A percentile compares a stretch with the other conserved stretches of the same genome.
Conservation (phyloP, 2,329 filamentous ascomycete species). For the Botrytis byssoidea region DNA sequence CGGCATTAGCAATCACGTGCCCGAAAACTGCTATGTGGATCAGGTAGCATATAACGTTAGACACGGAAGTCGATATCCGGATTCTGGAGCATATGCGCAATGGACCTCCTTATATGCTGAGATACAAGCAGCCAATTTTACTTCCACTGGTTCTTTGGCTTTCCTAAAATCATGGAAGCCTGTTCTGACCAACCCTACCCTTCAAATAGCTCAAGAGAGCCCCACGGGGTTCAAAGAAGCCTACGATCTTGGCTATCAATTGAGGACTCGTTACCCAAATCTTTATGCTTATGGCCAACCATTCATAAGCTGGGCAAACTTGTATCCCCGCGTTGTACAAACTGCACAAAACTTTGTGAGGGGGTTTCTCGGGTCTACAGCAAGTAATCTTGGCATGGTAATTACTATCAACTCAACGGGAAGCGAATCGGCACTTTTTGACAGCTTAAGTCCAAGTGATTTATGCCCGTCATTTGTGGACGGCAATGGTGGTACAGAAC, state of each 20-base stretch:
- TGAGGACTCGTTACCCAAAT: conserved; percentile 48
- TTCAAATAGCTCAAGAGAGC: conserved; percentile 58
- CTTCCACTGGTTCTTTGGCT: conserved; percentile 50
- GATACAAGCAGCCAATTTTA: conserved; percentile 55
- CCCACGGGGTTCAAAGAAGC: conserved; percentile 63
- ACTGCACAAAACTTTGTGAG: conserved; percentile 60
- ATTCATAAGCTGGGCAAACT: conserved; percentile 64
- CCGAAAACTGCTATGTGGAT: conserved; percentile 57
- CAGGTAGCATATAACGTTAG: conserved; percentile 59
- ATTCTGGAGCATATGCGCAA: conserved; percentile 56
- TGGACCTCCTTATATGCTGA: conserved; percentile 46
- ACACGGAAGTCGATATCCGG: conserved; percentile 63
- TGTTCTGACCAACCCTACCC: conserved; percentile 52
- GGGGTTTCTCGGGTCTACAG: conserved; percentile 58
- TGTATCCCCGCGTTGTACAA: conserved; percentile 62
- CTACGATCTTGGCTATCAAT: conserved; percentile 53
- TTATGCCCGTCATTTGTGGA: conserved; percentile 60
- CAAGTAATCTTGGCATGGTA: conserved; percentile 53
- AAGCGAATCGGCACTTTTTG: conserved; percentile 53
- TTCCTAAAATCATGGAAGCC: conserved; percentile 61
- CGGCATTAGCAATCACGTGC: conserved; percentile 53
- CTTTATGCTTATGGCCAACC: conserved; percentile 47
- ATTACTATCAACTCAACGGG: conserved; percentile 57
- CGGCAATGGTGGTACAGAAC: conserved; percentile 47
- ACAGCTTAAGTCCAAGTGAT: conserved; percentile 63